Evolutionary conservation across 2,329 filamentous ascomycete genomes (phyloP).

Genomic region (Trichoderma citrinoviride): DNA sequence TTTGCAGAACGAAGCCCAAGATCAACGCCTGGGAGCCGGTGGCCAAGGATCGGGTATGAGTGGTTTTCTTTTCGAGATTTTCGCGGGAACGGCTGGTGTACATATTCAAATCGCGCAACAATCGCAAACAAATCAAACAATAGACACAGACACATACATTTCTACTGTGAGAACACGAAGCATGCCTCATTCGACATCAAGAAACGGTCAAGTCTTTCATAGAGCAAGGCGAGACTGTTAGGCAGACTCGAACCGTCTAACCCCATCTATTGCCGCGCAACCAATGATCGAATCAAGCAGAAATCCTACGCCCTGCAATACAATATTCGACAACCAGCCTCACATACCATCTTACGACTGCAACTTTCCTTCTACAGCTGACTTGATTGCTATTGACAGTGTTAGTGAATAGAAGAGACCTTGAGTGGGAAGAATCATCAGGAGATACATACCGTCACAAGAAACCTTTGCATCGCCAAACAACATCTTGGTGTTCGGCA

Average conservation of each 20-base stretch:
- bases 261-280: conserved; percentile 21
- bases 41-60: conserved; percentile 35
- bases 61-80: neutral
- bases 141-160: neutral
- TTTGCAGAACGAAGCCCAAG: conserved; percentile 55
- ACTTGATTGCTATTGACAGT: conserved; percentile 39
- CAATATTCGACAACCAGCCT: neutral
- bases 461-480: conserved; percentile 86
- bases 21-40: conserved; percentile 52
- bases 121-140: conserved; percentile 4
- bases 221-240: neutral
- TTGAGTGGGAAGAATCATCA: no score
- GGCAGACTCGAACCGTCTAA: conserved; percentile 16
- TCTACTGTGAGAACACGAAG: neutral
- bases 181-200: neutral
- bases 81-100: conserved; percentile 28
- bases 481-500: conserved; percentile 85
- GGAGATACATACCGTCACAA: conserved; percentile 64
- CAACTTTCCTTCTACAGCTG: conserved; percentile 38
- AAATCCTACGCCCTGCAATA: conserved; percentile 12
- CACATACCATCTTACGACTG: conserved; percentile 19
- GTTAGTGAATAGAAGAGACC: conserved; percentile 25
- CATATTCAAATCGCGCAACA: conserved; percentile 28
- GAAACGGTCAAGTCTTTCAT: neutral
- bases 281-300: conserved; percentile 19